Evolutionary conservation across 495 filamentous ascomycete genomes (phyloP), one percentile per base, ranked within the genome.

Genomic region (Penicillium alfredii): DNA sequence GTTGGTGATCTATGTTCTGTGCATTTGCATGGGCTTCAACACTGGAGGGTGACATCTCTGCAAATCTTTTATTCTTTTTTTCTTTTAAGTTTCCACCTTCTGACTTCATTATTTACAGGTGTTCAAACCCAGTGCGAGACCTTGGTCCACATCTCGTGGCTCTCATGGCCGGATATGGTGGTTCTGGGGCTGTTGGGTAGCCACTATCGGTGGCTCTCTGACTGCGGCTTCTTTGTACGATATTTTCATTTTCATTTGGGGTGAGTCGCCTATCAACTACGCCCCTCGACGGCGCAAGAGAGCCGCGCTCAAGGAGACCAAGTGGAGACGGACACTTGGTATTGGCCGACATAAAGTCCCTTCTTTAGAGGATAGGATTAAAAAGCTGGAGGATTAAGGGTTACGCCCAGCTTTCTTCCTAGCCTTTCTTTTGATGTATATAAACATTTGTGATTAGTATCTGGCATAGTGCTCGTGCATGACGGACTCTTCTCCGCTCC

Each of bases 81-180:
- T 21, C 12, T 11, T 37, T 10, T 11, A 7, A 19, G 0, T 9
- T 27, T 29, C 8, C 27, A 16, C 5, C n/a, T 2, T 13, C 9
- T 23, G 1, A 21, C 11, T 21, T 23, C 9, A 16, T 21, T 18
- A 13, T 22, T 23, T 4, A 27, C 18, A 54, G 51, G 6, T 55
- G 51, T 22, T 44, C 51, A 12, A 55, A 55, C 11, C 35, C 40
- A 15, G 51, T 36, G 0, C 34, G 51, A 26, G 47, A 55, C 15
- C 48, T 55, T 18, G 51, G 51, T 1, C 51, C 51, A 2, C 37
- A 47, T 5, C 41, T 51, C n/a, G 47, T 48, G n/a, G 44, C 41
- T 16, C 27, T 55, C 2, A 55, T 55, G 47, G 51, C 44, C 16
- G 51, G 51, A 7, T 55, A 43, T 30, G 51, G 51, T 55, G 47